A percentile compares a stretch with the other conserved stretches of the same genome.
Conservation (phyloP, 768 basidiomycete genomes). For the Mycena epipterygia region DNA sequence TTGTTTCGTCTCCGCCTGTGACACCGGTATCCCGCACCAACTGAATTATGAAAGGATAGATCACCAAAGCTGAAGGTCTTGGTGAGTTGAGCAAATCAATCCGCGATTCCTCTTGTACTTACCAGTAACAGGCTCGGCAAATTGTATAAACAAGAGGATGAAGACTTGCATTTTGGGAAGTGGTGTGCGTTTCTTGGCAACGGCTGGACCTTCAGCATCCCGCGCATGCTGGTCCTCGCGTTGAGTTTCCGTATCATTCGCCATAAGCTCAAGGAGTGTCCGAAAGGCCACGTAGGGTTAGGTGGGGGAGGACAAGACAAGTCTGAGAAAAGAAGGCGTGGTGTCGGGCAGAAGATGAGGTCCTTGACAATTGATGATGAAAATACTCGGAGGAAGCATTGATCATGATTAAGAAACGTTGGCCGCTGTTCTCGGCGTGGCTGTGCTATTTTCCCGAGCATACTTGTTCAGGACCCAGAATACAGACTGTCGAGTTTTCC, state of each 20-base stretch:
- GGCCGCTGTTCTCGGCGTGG: too few species aligned
- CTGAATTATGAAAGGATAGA: slow-evolving; percentile 56
- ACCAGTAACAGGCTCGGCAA: slow-evolving; percentile 50
- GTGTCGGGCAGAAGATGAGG: neutral
- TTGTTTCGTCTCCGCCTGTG: slow-evolving; percentile 52
- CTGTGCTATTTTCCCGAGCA: too few species aligned
- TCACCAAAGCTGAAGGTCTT: slow-evolving; percentile 48
- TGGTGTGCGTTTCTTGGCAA: slow-evolving; percentile 1
- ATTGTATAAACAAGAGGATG: slow-evolving; percentile 47
- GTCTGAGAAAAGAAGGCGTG: neutral
- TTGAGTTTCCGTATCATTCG: neutral
- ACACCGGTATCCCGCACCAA: slow-evolving; percentile 53
- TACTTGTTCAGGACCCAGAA: too few species aligned
- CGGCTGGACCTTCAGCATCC: neutral
- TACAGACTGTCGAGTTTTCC: too few species aligned
- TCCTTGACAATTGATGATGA: neutral
- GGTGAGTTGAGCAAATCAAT: neutral
- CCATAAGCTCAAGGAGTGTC: neutral
- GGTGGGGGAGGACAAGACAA: neutral
- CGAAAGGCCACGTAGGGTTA: neutral
- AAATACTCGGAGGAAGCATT: too few species aligned
- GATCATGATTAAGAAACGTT: too few species aligned
- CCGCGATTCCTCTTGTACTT: neutral
- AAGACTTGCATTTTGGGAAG: slow-evolving; percentile 34
- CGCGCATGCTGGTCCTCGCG: neutral